Base-by-base conservation (phyloP, 148 eudicot genomes). In the Heliamphora exappendiculata region DNA sequence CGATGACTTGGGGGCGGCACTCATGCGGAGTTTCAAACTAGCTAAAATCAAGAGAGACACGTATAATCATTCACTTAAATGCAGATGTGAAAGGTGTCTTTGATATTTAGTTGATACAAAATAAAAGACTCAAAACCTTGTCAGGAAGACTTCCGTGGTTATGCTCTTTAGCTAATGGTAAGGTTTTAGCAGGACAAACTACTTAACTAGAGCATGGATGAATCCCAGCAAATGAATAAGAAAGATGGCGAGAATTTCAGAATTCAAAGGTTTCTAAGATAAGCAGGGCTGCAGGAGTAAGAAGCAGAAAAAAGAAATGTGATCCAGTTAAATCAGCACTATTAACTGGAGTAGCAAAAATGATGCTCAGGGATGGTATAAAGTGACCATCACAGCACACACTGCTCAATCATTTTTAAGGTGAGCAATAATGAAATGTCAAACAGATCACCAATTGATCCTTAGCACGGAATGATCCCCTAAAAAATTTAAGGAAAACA, bases 361-460 rank as follows among this genome's bases (percentile, higher is more conserved):
- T 16, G 0, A 6, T 34, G 68, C 37, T 64, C 24, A 19, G 68
- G 26, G 20, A 63, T 63, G n/a, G 31, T 17, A 29, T 29, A n/a
- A 63, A 63, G 41, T 63, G 67, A 33, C 0, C 67, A 63, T 29
- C 39, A 63, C 22, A 26, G 14, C 41, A 3, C 5, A 29, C 67
- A 29, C 33, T 33, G 36, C 14, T 16, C 67, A 62, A 14, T n/a
- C n/a, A n/a, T 37, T 66, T 66, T 66, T 20, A 34, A 66, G 70
- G 29, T 33, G n/a, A 26, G 67, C n/a, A 31, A 62, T 31, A 66
- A 13, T 20, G 45, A 66, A 66, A 66, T 37, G 70, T n/a, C 44
- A 66, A 39, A 44, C 70, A 34, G 47, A 66, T 39, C 68, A 64
- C 24, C 65, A 12, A 59, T 34, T 59, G 64, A 59, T 59, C 33